A percentile compares a stretch with the other conserved stretches of the same genome.
Evolutionary conservation across 345 rosid genomes (phyloP).

Genomic region (Hibiscus tridactylites): DNA sequence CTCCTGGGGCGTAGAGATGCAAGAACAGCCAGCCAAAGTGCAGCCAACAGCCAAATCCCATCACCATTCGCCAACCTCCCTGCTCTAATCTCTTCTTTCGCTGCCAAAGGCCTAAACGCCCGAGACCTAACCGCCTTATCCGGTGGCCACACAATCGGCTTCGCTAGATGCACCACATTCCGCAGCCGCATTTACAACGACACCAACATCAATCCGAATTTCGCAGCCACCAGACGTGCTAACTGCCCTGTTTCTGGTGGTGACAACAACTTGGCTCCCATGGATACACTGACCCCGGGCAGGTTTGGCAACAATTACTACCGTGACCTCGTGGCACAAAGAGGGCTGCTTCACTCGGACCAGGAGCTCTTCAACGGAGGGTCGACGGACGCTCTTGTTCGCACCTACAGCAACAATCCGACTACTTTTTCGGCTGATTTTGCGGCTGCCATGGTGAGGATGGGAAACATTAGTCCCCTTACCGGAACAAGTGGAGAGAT

Average conservation of each 20-base stretch:
- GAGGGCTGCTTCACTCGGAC: slow-evolving; percentile 43
- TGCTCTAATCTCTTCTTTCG: slow-evolving; percentile 26
- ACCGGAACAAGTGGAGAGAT: slow-evolving; percentile 33
- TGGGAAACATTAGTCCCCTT: slow-evolving; percentile 39
- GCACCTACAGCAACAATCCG: slow-evolving; percentile 19
- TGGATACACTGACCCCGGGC: slow-evolving; percentile 23
- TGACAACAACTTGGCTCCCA: slow-evolving; percentile 23
- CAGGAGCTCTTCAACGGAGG: slow-evolving; percentile 35
- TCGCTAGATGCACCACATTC: slow-evolving; percentile 25
- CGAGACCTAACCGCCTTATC: slow-evolving; percentile 32
- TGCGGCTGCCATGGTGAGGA: slow-evolving; percentile 38
- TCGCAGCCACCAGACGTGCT: slow-evolving; percentile 17
- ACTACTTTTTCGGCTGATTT: slow-evolving; percentile 23
- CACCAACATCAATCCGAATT: slow-evolving; percentile 25
- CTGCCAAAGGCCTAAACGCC: slow-evolving; percentile 32
- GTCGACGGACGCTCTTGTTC: slow-evolving; percentile 24
- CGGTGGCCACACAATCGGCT: slow-evolving; percentile 27
- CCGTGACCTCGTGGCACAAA: slow-evolving; percentile 16
- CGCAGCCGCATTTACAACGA: slow-evolving; percentile 36
- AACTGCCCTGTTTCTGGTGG: slow-evolving; percentile 27
- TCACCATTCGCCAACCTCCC: slow-evolving; percentile 27
- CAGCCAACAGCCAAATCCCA: slow-evolving; percentile 42
- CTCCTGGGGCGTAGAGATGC: slow-evolving; percentile 43
- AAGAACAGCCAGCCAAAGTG: slow-evolving; percentile 37
- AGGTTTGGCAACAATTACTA: slow-evolving; percentile 30